Evolutionary conservation across 1,284 basidiomycete genomes (phyloP), one percentile per base, ranked within the genome.

Genomic region (Boletus holoroseus): DNA sequence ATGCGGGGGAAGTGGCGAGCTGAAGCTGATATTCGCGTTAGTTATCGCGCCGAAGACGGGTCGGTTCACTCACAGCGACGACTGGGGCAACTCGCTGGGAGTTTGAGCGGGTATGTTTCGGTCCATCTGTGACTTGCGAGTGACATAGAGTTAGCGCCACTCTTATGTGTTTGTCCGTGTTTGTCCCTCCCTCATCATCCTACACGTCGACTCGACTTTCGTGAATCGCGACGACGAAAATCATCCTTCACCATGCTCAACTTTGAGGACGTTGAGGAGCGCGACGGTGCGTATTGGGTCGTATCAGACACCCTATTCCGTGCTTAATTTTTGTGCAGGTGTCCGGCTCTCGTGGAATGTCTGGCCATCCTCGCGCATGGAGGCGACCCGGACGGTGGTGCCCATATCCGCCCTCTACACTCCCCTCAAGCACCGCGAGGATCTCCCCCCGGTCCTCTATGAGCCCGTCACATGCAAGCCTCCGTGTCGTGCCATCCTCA

Each of bases 401-500:
- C 95, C 95, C 59, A 97, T 99, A 66, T 87, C 94, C 27, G 93
- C 95, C 13, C 79, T 99, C n/a, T 99, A 99, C 75, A 94, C 92
- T 0, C 95, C 96, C 15, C 76, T 99, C 62, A 99, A 98, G 75
- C 81, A 91, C 61, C 81, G 95, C 51, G 93, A 94, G 59, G 95
- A 98, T 68, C 79, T 99, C 0, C 94, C 95, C 2, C 94, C 94
- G 1, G 94, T 99, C 31, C 74, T 97, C 48, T 99, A 99, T 68
- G 95, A 98, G 69, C 96, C 95, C 12, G 95, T 99, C 42, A 94
- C 94, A 12, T 99, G 96, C 78, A 99, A 98, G 73, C 87, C 92
- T 30, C 91, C 93, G 8, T 99, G 95, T 77, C 86, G 95, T 55
- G 94, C 95, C 40, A 93, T 99, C 59, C 79, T 99, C 59, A 99